phyloP scores from a whole-genome alignment of 257 asterid genomes.

The Salvia miltiorrhiza region DNA sequence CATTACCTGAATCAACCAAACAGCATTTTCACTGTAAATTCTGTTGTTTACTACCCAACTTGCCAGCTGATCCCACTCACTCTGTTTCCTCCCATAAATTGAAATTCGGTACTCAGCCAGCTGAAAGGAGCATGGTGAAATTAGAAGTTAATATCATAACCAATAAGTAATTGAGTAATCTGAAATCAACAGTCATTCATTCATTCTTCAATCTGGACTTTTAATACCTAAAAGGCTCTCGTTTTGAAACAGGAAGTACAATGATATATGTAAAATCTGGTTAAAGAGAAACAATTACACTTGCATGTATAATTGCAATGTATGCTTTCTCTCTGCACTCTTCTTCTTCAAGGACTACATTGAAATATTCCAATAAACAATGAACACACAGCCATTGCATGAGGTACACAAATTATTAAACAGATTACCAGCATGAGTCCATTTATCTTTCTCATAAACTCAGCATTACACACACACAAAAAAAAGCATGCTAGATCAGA shows the following conservation, averaged over 20 bases:
- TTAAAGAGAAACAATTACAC: background rate
- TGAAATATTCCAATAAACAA: background rate
- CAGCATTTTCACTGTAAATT: conserved; percentile 74
- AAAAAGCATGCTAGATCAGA: background rate
- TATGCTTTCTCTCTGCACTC: background rate
- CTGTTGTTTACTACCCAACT: conserved; percentile 87
- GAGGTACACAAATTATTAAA: background rate
- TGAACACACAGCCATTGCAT: background rate
- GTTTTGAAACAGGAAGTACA: background rate
- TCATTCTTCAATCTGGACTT: background rate
- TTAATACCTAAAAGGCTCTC: background rate
- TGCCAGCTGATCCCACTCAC: conserved; percentile 96
- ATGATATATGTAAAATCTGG: background rate
- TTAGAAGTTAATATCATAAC: conserved; percentile 17
- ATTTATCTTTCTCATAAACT: background rate
- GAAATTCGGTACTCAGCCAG: conserved; percentile 93
- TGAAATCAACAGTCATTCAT: conserved; percentile 15
- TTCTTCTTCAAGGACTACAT: conserved; percentile 8
- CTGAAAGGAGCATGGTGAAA: conserved; percentile 36
- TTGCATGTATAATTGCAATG: background rate
- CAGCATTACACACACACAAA: background rate
- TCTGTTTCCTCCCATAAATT: conserved; percentile 84
- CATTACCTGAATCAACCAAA: conserved; percentile 91
- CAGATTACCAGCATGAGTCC: background rate
- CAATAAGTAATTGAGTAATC: conserved; percentile 18